These are phyloP conservation scores for Vigna hirtella DNA, from an alignment of 306 rosid genomes.

Conservation along the genomic window DNA sequence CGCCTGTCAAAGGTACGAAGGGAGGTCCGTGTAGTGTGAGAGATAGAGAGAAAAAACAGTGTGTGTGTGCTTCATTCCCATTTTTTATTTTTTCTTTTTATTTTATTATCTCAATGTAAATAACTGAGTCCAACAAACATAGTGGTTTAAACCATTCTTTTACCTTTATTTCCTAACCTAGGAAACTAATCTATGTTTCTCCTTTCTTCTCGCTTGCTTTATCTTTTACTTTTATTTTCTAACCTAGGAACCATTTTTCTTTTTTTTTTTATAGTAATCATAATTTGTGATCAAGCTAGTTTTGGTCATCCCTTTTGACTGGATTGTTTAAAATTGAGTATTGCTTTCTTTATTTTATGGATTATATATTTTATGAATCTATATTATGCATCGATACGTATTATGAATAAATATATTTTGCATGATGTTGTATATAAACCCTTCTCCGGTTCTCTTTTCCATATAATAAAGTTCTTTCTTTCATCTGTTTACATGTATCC, in stretches of 20 bases:
- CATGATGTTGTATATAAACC: no score
- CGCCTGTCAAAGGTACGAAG: slow-evolving; percentile 53
- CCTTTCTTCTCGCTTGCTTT: slow-evolving; percentile 69
- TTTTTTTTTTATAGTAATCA: slow-evolving; percentile 10
- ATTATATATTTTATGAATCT: not conserved
- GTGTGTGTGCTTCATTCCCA: not conserved
- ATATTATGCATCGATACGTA: no score
- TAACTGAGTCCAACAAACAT: slow-evolving; percentile 48
- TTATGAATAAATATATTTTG: no score
- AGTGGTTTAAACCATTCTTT: slow-evolving; percentile 76
- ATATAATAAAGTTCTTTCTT: no score
- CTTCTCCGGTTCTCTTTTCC: no score
- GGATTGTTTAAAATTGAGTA: not conserved
- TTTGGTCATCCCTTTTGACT: slow-evolving; percentile 26
- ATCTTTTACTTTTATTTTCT: not conserved
- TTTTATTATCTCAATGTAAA: not conserved
- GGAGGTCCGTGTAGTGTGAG: slow-evolving; percentile 45
- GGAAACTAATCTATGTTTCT: slow-evolving; percentile 62
- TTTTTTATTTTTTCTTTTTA: not conserved
- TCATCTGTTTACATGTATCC: no score
- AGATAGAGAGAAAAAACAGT: slow-evolving; percentile 25
- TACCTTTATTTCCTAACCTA: slow-evolving; percentile 71
- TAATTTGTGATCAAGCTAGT: slow-evolving; percentile 12
- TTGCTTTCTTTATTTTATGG: not conserved
- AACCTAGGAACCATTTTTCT: not conserved